Evolutionary conservation across 2,329 filamentous ascomycete genomes (phyloP).

Genomic region (Trichoderma sp.): DNA sequence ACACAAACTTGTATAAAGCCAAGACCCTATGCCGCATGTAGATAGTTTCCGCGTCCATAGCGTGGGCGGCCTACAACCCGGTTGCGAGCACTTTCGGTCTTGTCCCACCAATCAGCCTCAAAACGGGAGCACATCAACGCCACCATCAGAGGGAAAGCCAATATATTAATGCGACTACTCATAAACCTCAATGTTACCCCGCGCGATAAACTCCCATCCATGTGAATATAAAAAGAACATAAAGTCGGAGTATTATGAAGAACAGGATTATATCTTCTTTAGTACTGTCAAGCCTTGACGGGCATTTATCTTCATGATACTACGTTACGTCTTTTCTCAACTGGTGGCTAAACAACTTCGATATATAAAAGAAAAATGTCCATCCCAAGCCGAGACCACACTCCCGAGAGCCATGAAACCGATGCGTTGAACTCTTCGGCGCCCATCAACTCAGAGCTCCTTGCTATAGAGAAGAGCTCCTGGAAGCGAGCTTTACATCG

Average conservation of each 20-base stretch:
- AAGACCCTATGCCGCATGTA: not conserved
- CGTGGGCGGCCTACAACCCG: conserved; percentile 13
- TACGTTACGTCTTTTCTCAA: not conserved
- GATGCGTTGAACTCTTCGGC: not conserved
- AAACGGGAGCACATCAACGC: not conserved
- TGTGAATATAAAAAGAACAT: not conserved
- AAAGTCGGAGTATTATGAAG: not conserved
- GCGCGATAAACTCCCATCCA: not conserved
- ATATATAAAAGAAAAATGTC: not conserved
- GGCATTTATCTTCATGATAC: not conserved
- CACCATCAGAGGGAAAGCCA: conserved; percentile 3
- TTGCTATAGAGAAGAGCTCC: not conserved
- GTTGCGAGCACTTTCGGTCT: not conserved
- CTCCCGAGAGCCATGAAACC: not conserved
- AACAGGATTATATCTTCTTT: not conserved
- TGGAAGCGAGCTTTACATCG: conserved; percentile 2
- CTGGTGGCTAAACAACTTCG: not conserved
- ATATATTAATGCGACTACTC: not conserved
- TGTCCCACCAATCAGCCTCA: not conserved
- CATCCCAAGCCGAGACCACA: not conserved
- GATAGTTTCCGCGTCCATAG: not conserved
- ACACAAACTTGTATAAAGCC: not conserved
- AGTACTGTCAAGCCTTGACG: not conserved
- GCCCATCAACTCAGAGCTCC: not conserved
- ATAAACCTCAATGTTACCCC: not conserved